These are phyloP conservation scores for Saturnispora sanitii DNA, from an alignment of 805 yeast genomes.

Conservation along the genomic window DNA sequence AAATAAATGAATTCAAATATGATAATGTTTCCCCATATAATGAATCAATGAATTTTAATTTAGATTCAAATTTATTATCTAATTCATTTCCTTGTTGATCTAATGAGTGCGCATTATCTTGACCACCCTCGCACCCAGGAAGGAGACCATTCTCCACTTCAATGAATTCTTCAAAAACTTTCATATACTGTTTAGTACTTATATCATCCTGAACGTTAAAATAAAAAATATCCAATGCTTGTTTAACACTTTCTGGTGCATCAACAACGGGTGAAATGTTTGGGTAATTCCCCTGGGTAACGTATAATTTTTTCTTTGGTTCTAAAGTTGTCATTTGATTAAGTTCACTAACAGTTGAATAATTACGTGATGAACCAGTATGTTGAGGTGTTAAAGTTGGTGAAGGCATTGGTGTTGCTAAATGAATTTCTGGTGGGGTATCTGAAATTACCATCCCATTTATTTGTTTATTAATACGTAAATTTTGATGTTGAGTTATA, in stretches of 20 bases:
- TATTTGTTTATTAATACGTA: constrained; percentile 15
- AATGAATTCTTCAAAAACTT: constrained; percentile 62
- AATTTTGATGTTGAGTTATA: constrained; percentile 25
- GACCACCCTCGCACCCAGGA: constrained; percentile 14
- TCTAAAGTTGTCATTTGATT: constrained; percentile 24
- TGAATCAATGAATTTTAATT: constrained; percentile 47
- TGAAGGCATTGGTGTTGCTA: constrained; percentile 85
- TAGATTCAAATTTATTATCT: too few relatives aligned
- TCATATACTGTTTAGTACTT: constrained; percentile 60
- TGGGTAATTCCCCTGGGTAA: constrained; percentile 26
- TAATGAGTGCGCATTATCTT: constrained; percentile 27
- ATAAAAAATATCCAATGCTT: constrained; percentile 63
- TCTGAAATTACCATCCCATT: constrained; percentile 2
- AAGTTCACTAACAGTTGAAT: constrained; percentile 21
- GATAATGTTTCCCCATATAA: constrained; percentile 47
- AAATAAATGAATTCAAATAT: constrained; percentile 51
- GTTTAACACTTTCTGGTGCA: constrained; percentile 67
- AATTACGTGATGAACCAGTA: constrained; percentile 22
- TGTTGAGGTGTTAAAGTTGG: constrained; percentile 52
- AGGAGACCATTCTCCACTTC: constrained; percentile 44
- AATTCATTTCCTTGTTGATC: too few relatives aligned
- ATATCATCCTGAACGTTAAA: constrained; percentile 56
- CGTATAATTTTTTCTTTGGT: constrained; percentile 25
- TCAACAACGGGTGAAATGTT: constrained; percentile 25
- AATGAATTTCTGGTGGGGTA: constrained; percentile 39